Evolutionary conservation across 805 yeast species (phyloP), one percentile per base, ranked within the genome.

Genomic region (Pichia scutulata): DNA sequence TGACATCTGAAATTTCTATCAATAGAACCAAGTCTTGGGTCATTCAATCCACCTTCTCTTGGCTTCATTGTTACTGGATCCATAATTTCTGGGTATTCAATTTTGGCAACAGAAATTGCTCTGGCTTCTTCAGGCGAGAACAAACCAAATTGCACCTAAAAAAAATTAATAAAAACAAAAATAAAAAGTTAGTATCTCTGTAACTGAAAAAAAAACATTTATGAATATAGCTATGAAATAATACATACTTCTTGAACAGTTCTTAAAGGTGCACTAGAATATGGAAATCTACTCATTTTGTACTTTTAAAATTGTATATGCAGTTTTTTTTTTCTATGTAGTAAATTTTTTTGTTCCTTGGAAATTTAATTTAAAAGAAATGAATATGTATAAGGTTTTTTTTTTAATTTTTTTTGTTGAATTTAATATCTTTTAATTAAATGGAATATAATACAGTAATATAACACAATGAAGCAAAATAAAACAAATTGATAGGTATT

Each of bases 81-180:
- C 96, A 93, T 93, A n/a, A 97, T 93, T 71, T 93, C 99, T 22
- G 99, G 99, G 64, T 86, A 93, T 70, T 92, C 97, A 63, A 93
- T 89, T 66, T 93, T 93, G 41, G 97, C 98, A 53, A 95, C 99
- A 55, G 97, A 88, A 58, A 93, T 90, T 46, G 98, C 97, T 70
- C 97, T 86, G 56, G 85, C 78, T 75, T 93, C 99, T 73, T 93
- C 99, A 25, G 99, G 99, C 28, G 98, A 89, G 56, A 93, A 81
- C 62, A 93, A 82, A 55, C 99, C 99, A 75, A 93, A 95, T 75
- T 93, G 99, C 66, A 90, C 81, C 85, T 80, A 41, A 42, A 28
- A n/a, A 26, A 59, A 56, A 55, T 46, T 50, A 55, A 51, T 41
- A 21, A 33, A 43, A 30, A 26, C 33, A 30, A 18, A 12, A 43